Base-by-base conservation (phyloP, 495 filamentous ascomycete species). In the Aspergillus hancockii region DNA sequence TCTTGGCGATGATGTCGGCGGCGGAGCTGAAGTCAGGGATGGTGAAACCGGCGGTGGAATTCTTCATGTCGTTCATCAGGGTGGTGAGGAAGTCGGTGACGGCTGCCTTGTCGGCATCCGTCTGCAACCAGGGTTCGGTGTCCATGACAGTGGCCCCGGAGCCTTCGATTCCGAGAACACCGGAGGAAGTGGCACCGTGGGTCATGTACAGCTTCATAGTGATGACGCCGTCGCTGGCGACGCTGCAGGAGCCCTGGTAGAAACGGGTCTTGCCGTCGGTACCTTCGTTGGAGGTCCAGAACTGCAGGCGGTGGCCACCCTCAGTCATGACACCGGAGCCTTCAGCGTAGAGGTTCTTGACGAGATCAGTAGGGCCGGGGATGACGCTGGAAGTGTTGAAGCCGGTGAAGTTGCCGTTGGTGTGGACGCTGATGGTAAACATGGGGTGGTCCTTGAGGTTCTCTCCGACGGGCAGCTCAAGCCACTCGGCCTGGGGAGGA, bases 361-460 rank as follows among this genome's bases (percentile, higher is more conserved):
- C 79, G 13, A 67, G 54, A 4, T 62, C 49, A 52, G 67, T 73
- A 0, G 80, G 78, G 25, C 67, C 73, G 57, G 70, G 66, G 71
- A 81, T 84, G 9, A 85, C 84, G 50, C 68, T 74, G 63, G 86
- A 88, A 58, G 84, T 87, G 78, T 88, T 83, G 63, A 88, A 88
- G 64, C 81, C 79, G 12, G 73, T 75, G 34, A 88, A 79, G 57
- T 81, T 76, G 50, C 80, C 79, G 62, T 89, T 83, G 38, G 74
- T 79, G 58, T 89, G 79, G 55, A 88, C 51, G 22, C 31, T 84
- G 13, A 83, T 72, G 63, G 88, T 85, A 54, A 86, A 89, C 69
- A 88, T 86, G 59, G 83, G 75, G 66, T 91, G 88, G 69, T 91
- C 88, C 57, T 85, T 81, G 30, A 90, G 68, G 69, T 88, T 89